Conservation (phyloP, 805 yeast genomes). For the Hermanozyma aechmeae region DNA sequence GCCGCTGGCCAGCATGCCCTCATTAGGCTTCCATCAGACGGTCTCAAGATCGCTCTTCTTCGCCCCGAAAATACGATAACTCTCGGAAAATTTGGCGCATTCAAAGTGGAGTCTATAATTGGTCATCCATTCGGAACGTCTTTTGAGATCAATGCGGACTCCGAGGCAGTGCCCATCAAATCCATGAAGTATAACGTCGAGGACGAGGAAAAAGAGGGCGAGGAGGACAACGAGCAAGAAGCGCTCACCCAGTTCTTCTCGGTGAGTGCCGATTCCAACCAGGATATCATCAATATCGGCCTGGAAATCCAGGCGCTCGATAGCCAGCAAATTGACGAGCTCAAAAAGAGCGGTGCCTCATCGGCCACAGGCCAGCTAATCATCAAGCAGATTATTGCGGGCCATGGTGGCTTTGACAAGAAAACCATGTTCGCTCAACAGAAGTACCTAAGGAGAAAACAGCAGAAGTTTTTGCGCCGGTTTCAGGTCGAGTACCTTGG, state of each 20-base stretch:
- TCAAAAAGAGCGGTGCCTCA: constrained; percentile 64
- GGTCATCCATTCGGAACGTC: constrained; percentile 85
- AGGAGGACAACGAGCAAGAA: constrained; percentile 24
- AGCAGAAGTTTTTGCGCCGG: constrained; percentile 78
- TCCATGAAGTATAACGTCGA: constrained; percentile 17
- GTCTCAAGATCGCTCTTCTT: constrained; percentile 63
- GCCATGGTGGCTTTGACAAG: constrained; percentile 80
- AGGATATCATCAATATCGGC: constrained; percentile 59
- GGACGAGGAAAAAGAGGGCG: constrained; percentile 3
- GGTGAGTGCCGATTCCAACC: constrained; percentile 51
- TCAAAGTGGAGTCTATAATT: constrained; percentile 60
- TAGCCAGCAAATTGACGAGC: constrained; percentile 71
- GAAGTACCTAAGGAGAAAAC: constrained; percentile 84
- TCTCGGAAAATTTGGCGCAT: constrained; percentile 89
- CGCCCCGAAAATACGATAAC: constrained; percentile 51
- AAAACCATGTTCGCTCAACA: constrained; percentile 88
- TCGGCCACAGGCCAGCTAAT: constrained; percentile 62
- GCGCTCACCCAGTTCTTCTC: constrained; percentile 27
- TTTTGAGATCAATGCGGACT: constrained; percentile 67
- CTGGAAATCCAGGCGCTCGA: constrained; percentile 63
- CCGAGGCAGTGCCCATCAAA: constrained; percentile 39
- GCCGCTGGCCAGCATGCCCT: constrained; percentile 46
- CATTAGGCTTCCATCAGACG: constrained; percentile 74
- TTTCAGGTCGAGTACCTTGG: constrained; percentile 77
- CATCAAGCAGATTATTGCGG: constrained; percentile 70